Evolutionary conservation across 108 stramenopile genomes (phyloP), one percentile per base, ranked within the genome.

Genomic region (Nitzschia sp.): DNA sequence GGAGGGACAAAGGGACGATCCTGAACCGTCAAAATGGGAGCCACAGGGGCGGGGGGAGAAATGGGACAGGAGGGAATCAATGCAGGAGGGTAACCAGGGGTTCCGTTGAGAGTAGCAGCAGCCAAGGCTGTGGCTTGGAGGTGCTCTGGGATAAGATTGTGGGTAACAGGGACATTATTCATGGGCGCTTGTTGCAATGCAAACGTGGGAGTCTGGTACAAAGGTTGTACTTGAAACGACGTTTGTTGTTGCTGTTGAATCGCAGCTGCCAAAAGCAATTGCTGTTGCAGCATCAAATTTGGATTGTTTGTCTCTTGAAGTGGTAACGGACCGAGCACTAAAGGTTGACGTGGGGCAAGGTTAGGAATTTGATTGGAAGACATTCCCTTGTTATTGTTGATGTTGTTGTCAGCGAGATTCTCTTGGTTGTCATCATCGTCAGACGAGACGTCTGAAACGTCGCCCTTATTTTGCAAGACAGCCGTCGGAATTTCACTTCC

Each of bases 1-100:
- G 88, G 89, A 44, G 81, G 85, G 10, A 84, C 50, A 40, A 75
- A 63, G 26, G 88, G 88, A 8, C 76, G 79, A 57, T 92, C 88
- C 73, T 89, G 88, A 15, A 92, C 88, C 26, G 80, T 85, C 29
- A 72, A 41, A 17, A 24, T 41, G 21, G 62, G 41, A 22, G 70
- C 71, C 9, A 50, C 19, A 29, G 60, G 38, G 44, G 55, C 12
- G 12, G 29, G 25, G 42, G 34, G 6, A 8, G 41, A 26, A 19
- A 21, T 46, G 38, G 51, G 51, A 41, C 21, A 14, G 14, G 70
- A 70, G 8, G 48, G 58, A 52, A 76, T 69, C 61, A 75, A 46
- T 9, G 75, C 73, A 14, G 74, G 67, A 57, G 46, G 74, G 40
- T 76, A 48, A 0, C 71, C 71, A 1, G 75, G 71, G 14, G 72